Evolutionary conservation across 148 eudicot genomes (phyloP), one percentile per base, ranked within the genome.

Genomic region (Cornus florida): DNA sequence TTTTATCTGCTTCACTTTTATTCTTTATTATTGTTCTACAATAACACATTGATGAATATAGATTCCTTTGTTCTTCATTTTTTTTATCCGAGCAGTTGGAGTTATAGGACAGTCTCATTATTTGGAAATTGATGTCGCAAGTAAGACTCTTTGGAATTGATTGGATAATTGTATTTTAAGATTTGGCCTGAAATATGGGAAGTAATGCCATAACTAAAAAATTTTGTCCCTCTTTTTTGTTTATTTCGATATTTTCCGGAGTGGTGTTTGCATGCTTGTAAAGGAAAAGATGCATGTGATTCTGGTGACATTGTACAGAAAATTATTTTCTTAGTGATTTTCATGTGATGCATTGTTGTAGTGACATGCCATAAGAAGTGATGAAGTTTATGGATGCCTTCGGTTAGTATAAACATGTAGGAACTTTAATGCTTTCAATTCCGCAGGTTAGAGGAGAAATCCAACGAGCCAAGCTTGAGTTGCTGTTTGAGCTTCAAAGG

Each of bases 361-460:
- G 8, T 11, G 59, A 53, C 59, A 53, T 16, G 17, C 59, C 59
- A 12, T 2, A 53, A 53, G 19, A 11, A 16, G 59, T 53, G 59
- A 13, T 70, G 24, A 57, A 31, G 22, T 24, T 56, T 31, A 79
- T 72, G 46, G 46, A 43, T 73, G 46, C 65, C 50, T 12, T 48
- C 4, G 53, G 43, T 53, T 43, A 32, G 28, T 56, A 24, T 23
- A 23, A 22, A 70, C 24, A 33, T 24, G 19, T 28, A 20, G 56
- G 8, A 60, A 57, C 56, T 57, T 9, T 62, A 68, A 19, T 71
- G 69, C 59, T 56, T 82, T 77, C 23, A 23, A n/a, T 59, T 67
- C 9, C 86, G 78, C 91, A 96, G 99, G 92, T 93, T 10, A 91
- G 97, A 81, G 84, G 85, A 78, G 91, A 91, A 79, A 94, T 96